Base-by-base conservation (phyloP, 768 basidiomycete species). In the Boletus huronensis region DNA sequence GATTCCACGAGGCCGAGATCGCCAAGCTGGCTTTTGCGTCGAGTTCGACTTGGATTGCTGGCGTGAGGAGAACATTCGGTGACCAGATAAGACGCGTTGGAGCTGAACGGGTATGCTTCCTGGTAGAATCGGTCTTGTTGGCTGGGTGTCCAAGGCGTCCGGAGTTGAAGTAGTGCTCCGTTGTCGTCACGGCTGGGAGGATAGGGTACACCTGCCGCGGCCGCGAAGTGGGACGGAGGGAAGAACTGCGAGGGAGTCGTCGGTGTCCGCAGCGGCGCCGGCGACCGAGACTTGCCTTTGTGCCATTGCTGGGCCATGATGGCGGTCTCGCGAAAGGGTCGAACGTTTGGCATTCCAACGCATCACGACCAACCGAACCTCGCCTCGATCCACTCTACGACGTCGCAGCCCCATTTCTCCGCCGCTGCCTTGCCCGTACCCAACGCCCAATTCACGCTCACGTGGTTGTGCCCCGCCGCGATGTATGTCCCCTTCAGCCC, bases 1-100 rank as follows among this genome's bases (percentile, higher is more conserved):
- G 81, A 73, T 58, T 90, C 87, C 29, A 88, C 66, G 26, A 83
- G 72, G 6, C 84, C 82, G 5, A 88, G 70, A 48, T 82, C 82
- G 11, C 70, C 74, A 17, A 81, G 68, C 49, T 79, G 73, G 57
- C 78, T 81, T 52, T 60, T 65, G 23, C 73, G 73, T 34, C 62
- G 61, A 5, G 48, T 25, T 29, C 60, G 63, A 43, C 21, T 39
- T 9, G 35, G 39, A 16, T 36, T 46, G 48, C 8, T 32, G 2
- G 46, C 0, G 40, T 44, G 57, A 38, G 52, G 58, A 25, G 43
- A 40, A 19, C 29, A 38, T 50, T 64, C 61, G 13, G 53, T 4
- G 14, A 16, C 16, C 2, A 34, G 44, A 47, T 50, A 53, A 4
- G 61, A 25, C 2, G 52, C 56, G 17, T 66, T 61, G 34, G 64